Evolutionary conservation across 1,139 yeast species (phyloP), one percentile per base, ranked within the genome.

Genomic region (Geotrichum klebahnii): DNA sequence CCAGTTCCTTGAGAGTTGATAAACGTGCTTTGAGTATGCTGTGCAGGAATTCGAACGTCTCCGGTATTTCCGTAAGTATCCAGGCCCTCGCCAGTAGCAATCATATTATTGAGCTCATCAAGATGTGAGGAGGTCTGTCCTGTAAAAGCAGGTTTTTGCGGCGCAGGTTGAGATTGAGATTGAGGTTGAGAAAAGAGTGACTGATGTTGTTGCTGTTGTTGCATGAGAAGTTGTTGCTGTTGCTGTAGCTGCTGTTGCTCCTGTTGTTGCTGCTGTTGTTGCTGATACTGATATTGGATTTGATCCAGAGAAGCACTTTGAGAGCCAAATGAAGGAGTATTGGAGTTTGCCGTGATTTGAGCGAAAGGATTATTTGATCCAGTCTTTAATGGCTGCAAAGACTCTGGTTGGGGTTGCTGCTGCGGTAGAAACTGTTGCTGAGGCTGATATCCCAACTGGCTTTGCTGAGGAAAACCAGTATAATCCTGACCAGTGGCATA

Each of bases 41-140:
- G 97, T 48, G 95, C 95, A 10, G 97, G 96, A 53, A 92, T 79
- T 70, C 97, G 81, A 26, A 82, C 70, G 14, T 84, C 85, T 49
- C 98, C 98, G 4, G 88, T 83, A 67, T 92, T 92, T 68, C 98
- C 98, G 67, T 87, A 92, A 0, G 97, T 90, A 68, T 92, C 98
- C 52, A 89, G 74, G 22, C 97, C 97, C 0, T 96, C 86, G 34
- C 96, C 97, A 50, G 82, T 80, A 10, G 95, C 85, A 58, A 90
- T 75, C 53, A 90, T 73, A 53, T 78, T 77, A 68, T 90, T 89
- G 62, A 90, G 77, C 58, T 86, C 92, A 17, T 89, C 71, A 74
- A 78, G 69, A 68, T 80, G 75, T 38, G 62, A 67, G 56, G 60
- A 51, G 57, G 64, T 48, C 49, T 45, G 50, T 5, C 52, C 62